A percentile compares a stretch with the other conserved stretches of the same genome.
phyloP scores from a whole-genome alignment of 164 flowering plant species.

The Hamamelis virginiana region DNA sequence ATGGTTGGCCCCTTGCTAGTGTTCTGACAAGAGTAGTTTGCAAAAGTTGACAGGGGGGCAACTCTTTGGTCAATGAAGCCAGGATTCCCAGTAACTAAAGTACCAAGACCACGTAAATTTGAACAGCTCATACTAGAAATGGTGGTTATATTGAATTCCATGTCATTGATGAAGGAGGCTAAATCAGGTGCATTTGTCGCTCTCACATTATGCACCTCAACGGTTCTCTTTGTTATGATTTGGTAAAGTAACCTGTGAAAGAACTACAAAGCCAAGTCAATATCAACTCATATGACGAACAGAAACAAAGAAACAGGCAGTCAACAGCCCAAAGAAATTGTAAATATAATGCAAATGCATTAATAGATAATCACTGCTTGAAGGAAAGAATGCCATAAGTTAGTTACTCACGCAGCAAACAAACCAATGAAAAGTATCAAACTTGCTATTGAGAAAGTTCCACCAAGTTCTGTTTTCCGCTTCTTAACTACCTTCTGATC shows the following conservation, averaged over 20 bases:
- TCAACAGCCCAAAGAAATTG: constrained; percentile 2
- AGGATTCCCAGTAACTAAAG: constrained; percentile 64
- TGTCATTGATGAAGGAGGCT: constrained; percentile 63
- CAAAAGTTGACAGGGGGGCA: constrained; percentile 54
- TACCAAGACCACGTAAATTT: constrained; percentile 72
- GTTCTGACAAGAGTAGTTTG: constrained; percentile 67
- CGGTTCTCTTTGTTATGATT: constrained; percentile 64
- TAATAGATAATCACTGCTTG: not conserved
- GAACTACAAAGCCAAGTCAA: constrained; percentile 27
- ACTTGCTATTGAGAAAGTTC: constrained; percentile 83
- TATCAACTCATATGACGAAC: constrained; percentile 11
- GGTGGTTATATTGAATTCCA: constrained; percentile 90
- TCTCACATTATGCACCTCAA: constrained; percentile 81
- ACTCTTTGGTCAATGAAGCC: constrained; percentile 56
- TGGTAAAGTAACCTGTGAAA: constrained; percentile 85
- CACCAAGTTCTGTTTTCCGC: constrained; percentile 97
- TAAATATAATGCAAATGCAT: not conserved
- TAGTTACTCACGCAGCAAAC: constrained; percentile 79
- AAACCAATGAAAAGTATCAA: constrained; percentile 87
- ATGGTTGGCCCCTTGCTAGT: constrained; percentile 81
- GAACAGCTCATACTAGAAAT: constrained; percentile 93
- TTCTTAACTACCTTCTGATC: constrained; percentile 76
- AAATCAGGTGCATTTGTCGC: constrained; percentile 85
- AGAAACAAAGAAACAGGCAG: constrained; percentile 1
- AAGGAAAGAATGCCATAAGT: constrained; percentile 3